These are phyloP conservation scores for Nitzschia inconspicua DNA, from an alignment of 108 stramenopile species.

Conservation along the genomic window DNA sequence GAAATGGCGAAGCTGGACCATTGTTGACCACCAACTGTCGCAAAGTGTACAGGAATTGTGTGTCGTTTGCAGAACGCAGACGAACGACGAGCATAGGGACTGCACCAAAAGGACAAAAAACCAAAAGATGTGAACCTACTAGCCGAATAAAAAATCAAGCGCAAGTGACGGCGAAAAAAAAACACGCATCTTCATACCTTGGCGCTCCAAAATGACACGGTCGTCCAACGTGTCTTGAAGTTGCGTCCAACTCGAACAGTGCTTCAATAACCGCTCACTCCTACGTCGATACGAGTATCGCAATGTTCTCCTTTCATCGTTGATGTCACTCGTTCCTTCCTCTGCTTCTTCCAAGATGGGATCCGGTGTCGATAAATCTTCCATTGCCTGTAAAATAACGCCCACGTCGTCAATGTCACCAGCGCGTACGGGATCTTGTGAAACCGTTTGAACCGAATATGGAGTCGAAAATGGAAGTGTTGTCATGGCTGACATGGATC, in stretches of 20 bases:
- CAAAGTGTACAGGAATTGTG: conserved; percentile 35
- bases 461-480: too few relatives aligned
- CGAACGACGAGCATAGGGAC: not conserved
- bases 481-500: too few relatives aligned
- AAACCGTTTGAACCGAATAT: too few relatives aligned
- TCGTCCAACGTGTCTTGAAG: conserved; percentile 52
- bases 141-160: too few relatives aligned
- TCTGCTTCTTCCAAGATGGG: too few relatives aligned
- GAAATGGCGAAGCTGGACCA: conserved; percentile 59
- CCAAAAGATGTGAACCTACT: not conserved
- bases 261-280: conserved; percentile 49
- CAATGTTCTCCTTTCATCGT: too few relatives aligned
- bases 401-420: too few relatives aligned
- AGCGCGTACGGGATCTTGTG: too few relatives aligned
- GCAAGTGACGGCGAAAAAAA: not conserved
- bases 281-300: conserved; percentile 54
- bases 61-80: not conserved
- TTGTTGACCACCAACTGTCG: conserved; percentile 47
- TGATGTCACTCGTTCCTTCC: too few relatives aligned
- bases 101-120: not conserved
- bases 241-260: conserved; percentile 67
- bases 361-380: too few relatives aligned
- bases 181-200: conserved; percentile 27
- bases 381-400: too few relatives aligned
- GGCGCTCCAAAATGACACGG: conserved; percentile 36